These are phyloP conservation scores for Graphiopsis chlorocephala DNA, from an alignment of 2,329 filamentous ascomycete species.

Conservation along the genomic window DNA sequence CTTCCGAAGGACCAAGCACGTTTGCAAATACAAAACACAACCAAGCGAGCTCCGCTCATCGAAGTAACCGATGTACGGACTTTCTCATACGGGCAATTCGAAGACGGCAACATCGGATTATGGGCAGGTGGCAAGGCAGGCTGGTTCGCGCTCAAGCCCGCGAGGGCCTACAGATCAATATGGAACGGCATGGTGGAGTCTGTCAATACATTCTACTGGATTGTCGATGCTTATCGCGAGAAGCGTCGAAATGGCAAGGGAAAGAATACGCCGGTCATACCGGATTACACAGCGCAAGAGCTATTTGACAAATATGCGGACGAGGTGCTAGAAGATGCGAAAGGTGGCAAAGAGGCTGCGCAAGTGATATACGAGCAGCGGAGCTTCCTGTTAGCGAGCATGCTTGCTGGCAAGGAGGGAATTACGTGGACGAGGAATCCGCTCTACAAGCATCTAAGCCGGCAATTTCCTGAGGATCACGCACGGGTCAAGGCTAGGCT, in stretches of 20 bases:
- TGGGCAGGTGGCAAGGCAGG: slow-evolving; percentile 66
- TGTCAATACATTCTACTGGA: slow-evolving; percentile 61
- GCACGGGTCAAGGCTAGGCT: slow-evolving; percentile 18
- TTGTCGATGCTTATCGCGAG: slow-evolving; percentile 55
- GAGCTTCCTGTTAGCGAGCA: slow-evolving; percentile 45
- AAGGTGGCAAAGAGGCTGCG: slow-evolving; percentile 23
- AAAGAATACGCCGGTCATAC: slow-evolving; percentile 31
- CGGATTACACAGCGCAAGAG: slow-evolving; percentile 35
- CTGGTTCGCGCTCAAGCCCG: slow-evolving; percentile 66
- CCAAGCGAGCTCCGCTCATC: slow-evolving; percentile 9
- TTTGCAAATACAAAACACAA: slow-evolving; percentile 14
- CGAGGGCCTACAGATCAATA: slow-evolving; percentile 54
- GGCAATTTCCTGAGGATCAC: slow-evolving; percentile 34
- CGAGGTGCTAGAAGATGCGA: slow-evolving; percentile 21
- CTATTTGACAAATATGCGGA: slow-evolving; percentile 39
- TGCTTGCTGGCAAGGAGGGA: slow-evolving; percentile 44
- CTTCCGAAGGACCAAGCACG: slow-evolving; percentile 42
- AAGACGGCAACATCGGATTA: slow-evolving; percentile 56
- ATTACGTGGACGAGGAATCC: slow-evolving; percentile 44
- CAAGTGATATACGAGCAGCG: slow-evolving; percentile 31
- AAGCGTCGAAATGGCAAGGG: slow-evolving; percentile 33
- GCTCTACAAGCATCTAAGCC: slow-evolving; percentile 41
- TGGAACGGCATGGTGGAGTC: slow-evolving; percentile 62
- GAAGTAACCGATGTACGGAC: slow-evolving; percentile 54
- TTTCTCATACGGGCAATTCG: slow-evolving; percentile 51